phyloP scores from a whole-genome alignment of 257 asterid species.

The Solanum microdontum region DNA sequence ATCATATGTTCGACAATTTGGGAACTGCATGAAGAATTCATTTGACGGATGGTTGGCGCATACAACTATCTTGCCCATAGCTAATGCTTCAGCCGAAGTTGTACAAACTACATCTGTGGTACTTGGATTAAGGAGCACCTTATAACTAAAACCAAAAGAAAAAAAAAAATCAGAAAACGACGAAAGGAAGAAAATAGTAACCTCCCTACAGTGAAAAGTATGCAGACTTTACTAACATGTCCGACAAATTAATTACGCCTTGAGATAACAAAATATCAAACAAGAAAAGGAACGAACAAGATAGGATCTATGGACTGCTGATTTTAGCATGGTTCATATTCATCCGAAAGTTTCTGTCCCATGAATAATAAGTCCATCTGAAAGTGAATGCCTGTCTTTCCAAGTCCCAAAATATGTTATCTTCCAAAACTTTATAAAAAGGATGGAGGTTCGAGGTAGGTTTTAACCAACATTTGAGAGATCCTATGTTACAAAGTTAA shows the following conservation, averaged over 20 bases:
- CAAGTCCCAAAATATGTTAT: neutral
- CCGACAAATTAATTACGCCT: neutral
- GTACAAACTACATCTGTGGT: slow-evolving; percentile 99
- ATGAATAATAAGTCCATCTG: neutral
- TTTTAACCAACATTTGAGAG: neutral
- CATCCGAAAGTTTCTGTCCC: neutral
- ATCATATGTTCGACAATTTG: slow-evolving; percentile 76
- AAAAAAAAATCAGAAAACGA: neutral
- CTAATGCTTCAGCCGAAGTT: slow-evolving; percentile 92
- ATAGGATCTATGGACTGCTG: neutral
- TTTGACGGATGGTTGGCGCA: slow-evolving; percentile 95
- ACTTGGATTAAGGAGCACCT: slow-evolving; percentile 90
- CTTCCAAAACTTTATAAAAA: neutral
- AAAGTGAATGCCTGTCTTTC: neutral
- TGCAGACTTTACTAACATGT: neutral
- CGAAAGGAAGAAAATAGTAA: neutral
- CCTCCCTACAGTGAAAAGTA: neutral
- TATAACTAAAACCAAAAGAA: slow-evolving; percentile 33
- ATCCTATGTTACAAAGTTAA: neutral
- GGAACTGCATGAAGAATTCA: slow-evolving; percentile 86
- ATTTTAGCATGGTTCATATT: neutral
- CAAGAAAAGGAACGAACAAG: neutral
- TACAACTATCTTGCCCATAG: slow-evolving; percentile 94
- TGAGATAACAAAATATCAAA: neutral
- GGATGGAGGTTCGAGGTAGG: neutral